Conservation (phyloP, 2,329 filamentous ascomycete genomes). For the Cordyceps pruinosa region DNA sequence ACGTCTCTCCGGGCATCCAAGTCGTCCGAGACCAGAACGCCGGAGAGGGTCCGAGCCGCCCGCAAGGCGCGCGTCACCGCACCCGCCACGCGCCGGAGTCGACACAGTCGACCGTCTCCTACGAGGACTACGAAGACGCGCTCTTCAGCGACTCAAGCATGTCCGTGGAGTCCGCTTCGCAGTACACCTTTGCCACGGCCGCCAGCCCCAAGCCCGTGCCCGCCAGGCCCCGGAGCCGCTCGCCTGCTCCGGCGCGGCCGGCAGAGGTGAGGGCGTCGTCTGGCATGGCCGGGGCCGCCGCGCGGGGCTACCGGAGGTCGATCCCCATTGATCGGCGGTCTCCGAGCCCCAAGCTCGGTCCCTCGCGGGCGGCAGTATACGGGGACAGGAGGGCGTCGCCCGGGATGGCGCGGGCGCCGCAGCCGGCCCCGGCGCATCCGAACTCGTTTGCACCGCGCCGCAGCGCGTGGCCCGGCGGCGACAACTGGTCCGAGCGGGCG, state of each 20-base stretch:
- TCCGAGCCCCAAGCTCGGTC: neutral
- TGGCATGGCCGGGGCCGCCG: neutral
- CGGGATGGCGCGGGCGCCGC: neutral
- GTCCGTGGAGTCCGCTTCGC: neutral
- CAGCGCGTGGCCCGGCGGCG: neutral
- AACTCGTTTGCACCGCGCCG: neutral
- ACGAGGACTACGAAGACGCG: neutral
- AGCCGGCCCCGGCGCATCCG: neutral
- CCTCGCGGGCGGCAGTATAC: neutral
- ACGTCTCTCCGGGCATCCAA: no score
- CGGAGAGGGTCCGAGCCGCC: neutral
- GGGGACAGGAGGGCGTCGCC: neutral
- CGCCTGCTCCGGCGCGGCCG: neutral
- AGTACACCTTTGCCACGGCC: neutral
- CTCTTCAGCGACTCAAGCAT: neutral
- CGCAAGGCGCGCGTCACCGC: neutral
- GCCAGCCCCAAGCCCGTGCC: neutral
- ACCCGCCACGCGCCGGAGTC: neutral
- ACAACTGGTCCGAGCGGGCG: neutral
- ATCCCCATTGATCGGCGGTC: neutral
- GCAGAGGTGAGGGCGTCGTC: no score
- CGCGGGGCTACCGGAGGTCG: no score
- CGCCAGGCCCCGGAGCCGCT: neutral
- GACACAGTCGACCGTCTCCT: neutral
- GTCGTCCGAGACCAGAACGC: neutral